Conservation (phyloP, 371 early-diverging fungal genomes). For the Chytridium lagenaria region DNA sequence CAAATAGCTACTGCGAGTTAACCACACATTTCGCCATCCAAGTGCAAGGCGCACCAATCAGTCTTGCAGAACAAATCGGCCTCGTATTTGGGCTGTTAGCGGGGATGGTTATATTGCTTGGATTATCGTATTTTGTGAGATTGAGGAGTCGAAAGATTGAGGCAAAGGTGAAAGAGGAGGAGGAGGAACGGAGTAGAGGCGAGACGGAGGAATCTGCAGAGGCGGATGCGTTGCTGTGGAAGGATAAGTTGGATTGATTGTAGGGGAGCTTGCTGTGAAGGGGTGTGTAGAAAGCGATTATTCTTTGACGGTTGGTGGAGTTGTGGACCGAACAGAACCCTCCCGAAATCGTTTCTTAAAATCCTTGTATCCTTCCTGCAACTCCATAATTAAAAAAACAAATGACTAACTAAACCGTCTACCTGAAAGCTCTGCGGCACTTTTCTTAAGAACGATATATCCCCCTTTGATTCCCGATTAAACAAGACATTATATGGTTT, state of each 20-base stretch:
- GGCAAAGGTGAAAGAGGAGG: constrained; percentile 26
- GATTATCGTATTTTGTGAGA: constrained; percentile 32
- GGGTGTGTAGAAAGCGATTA: background rate
- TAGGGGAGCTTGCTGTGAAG: background rate
- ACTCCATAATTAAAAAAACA: too few relatives aligned
- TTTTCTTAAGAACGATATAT: too few relatives aligned
- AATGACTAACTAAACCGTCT: too few relatives aligned
- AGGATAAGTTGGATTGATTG: background rate
- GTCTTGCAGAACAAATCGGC: constrained; percentile 27
- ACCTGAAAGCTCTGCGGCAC: too few relatives aligned
- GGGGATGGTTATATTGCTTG: constrained; percentile 19
- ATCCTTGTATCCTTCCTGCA: too few relatives aligned
- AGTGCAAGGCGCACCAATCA: constrained; percentile 40
- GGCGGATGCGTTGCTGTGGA: background rate
- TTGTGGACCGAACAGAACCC: too few relatives aligned
- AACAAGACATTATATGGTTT: too few relatives aligned
- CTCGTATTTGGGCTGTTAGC: constrained; percentile 32
- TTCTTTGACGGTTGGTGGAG: too few relatives aligned
- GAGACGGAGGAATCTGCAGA: constrained; percentile 15
- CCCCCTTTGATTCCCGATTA: too few relatives aligned
- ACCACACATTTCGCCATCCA: constrained; percentile 34
- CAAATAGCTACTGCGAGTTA: constrained; percentile 40
- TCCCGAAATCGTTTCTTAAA: too few relatives aligned
- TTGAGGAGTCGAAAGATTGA: constrained; percentile 22
- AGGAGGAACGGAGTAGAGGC: constrained; percentile 15